Percentiles rank a stretch among this genome's conserved stretches.
These are phyloP conservation scores for Schoenoplectus triqueter DNA, from an alignment of 202 grass and related monocot species.

Conservation along the genomic window DNA sequence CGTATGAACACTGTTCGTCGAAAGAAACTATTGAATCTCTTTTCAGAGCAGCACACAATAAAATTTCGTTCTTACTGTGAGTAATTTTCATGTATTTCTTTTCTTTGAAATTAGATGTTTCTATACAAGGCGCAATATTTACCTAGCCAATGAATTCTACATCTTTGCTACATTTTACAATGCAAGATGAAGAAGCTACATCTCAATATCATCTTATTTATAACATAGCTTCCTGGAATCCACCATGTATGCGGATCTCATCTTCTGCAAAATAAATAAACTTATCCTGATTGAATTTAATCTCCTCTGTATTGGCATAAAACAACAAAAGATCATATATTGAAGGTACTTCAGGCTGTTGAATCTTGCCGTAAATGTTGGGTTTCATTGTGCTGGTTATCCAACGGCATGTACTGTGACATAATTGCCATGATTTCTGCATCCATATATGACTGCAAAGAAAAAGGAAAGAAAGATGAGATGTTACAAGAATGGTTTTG, in stretches of 20 bases:
- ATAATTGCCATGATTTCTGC: constrained; percentile 98
- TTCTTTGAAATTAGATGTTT: not conserved
- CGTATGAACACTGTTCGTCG: no score
- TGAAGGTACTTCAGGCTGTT: constrained; percentile 41
- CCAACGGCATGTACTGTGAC: constrained; percentile 98
- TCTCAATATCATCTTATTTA: not conserved
- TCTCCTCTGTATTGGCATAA: not conserved
- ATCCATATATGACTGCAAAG: constrained; percentile 92
- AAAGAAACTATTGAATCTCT: not conserved
- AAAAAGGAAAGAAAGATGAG: not conserved
- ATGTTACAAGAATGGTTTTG: not conserved
- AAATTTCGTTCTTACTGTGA: not conserved
- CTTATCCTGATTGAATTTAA: not conserved
- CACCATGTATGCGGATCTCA: not conserved
- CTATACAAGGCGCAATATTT: constrained; percentile 23
- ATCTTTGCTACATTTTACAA: constrained; percentile 37
- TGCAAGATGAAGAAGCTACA: not conserved
- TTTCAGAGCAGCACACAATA: not conserved
- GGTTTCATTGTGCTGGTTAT: constrained; percentile 72
- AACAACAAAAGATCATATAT: not conserved
- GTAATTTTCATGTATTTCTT: constrained; percentile 26
- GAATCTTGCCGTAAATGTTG: constrained; percentile 70
- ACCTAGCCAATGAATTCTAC: constrained; percentile 8
- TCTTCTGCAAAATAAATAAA: constrained; percentile 28
- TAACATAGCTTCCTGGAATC: constrained; percentile 21